phyloP scores from a whole-genome alignment of 192 early-diverging fungal genomes.

The Chytriomyces sp. region DNA sequence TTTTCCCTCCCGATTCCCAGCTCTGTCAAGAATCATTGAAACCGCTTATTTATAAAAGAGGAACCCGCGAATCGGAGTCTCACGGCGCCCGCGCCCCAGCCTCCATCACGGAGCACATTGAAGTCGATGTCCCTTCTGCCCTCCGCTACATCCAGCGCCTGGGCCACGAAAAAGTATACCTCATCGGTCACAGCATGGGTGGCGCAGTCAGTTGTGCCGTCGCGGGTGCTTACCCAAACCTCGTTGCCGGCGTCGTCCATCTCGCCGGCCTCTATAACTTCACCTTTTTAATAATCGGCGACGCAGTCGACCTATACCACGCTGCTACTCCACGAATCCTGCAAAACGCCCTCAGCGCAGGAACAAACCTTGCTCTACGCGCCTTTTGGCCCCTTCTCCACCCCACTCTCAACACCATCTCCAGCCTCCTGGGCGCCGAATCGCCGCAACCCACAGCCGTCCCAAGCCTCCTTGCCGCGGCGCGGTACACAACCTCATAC shows the following conservation, averaged over 20 bases:
- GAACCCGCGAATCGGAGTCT: background rate
- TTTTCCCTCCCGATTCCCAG: too few species aligned
- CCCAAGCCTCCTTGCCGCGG: background rate
- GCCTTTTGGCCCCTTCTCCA: constrained; percentile 28
- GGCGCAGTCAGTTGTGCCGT: constrained; percentile 46
- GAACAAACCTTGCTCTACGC: constrained; percentile 26
- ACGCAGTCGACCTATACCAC: constrained; percentile 37
- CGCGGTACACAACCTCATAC: background rate
- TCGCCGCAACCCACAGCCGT: background rate
- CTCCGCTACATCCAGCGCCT: constrained; percentile 36
- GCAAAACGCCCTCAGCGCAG: constrained; percentile 20
- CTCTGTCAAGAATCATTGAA: too few species aligned
- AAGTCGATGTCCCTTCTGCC: constrained; percentile 47
- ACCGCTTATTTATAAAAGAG: too few species aligned
- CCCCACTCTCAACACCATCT: constrained; percentile 21
- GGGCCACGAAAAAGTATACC: constrained; percentile 40
- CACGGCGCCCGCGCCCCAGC: background rate
- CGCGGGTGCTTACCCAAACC: constrained; percentile 39
- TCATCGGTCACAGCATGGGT: constrained; percentile 50
- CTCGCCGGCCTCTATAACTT: constrained; percentile 47
- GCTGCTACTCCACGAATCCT: constrained; percentile 29
- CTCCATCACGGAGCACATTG: constrained; percentile 28
- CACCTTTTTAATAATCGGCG: constrained; percentile 34
- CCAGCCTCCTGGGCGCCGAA: constrained; percentile 14
- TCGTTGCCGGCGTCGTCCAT: constrained; percentile 48